These are phyloP conservation scores for Neurospora sp. DNA, from an alignment of 495 filamentous ascomycete genomes.

Conservation along the genomic window DNA sequence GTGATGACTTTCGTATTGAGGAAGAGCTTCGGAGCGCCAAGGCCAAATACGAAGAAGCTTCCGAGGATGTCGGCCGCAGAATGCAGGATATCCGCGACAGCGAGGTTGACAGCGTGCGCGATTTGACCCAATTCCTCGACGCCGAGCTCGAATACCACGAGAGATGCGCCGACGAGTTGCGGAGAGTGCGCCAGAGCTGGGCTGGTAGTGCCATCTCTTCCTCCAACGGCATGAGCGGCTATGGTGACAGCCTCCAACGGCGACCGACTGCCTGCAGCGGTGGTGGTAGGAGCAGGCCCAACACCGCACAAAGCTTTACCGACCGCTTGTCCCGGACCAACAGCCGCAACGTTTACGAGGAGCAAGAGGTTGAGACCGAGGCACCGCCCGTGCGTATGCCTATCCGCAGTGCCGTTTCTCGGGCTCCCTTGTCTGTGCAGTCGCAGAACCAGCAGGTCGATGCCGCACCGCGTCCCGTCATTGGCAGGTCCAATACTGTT, in stretches of 20 bases:
- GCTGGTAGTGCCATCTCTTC: conserved; percentile 5
- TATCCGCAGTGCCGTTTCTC: conserved; percentile 48
- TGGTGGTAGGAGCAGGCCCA: conserved; percentile 31
- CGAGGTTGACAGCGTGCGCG: conserved; percentile 73
- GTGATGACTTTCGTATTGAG: conserved; percentile 85
- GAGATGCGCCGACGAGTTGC: conserved; percentile 64
- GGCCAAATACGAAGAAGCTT: conserved; percentile 93
- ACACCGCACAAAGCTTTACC: conserved; percentile 34
- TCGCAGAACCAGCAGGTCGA: not conserved
- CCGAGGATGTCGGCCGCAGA: conserved; percentile 80
- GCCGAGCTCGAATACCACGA: conserved; percentile 89
- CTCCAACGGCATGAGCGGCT: conserved; percentile 3
- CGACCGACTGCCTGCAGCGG: conserved; percentile 12
- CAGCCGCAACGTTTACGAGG: conserved; percentile 24
- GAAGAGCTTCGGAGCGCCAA: conserved; percentile 89
- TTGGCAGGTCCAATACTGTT: conserved; percentile 14
- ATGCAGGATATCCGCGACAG: conserved; percentile 97
- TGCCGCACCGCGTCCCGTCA: not conserved
- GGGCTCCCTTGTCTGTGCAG: conserved; percentile 27
- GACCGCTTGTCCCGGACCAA: conserved; percentile 31
- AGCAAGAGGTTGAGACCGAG: conserved; percentile 24
- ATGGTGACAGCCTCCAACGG: conserved; percentile 15
- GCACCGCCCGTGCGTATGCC: conserved; percentile 43
- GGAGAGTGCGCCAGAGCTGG: conserved; percentile 42
- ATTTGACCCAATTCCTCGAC: conserved; percentile 75